Evolutionary conservation across 306 rosid genomes (phyloP).

Genomic region (Acmispon strigosus): DNA sequence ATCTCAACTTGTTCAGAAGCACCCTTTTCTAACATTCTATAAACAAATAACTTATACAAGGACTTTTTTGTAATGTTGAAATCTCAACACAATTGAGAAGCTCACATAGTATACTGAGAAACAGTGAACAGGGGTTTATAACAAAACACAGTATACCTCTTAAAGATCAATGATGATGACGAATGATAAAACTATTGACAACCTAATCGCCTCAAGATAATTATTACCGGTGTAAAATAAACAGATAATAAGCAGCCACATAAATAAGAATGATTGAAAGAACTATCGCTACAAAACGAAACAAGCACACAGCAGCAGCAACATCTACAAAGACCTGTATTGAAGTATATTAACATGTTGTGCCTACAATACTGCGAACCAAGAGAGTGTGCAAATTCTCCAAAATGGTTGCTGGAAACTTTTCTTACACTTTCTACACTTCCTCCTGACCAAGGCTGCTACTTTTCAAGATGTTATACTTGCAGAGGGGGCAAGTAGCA

Average conservation of each 20-base stretch:
- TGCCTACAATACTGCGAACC: slow-evolving; percentile 24
- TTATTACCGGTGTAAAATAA: slow-evolving; percentile 12
- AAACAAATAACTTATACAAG: too few relatives aligned
- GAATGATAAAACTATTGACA: not conserved
- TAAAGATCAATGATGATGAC: not conserved
- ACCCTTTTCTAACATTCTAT: too few relatives aligned
- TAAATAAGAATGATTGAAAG: not conserved
- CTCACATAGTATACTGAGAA: too few relatives aligned
- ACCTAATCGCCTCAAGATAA: slow-evolving; percentile 14
- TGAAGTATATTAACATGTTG: slow-evolving; percentile 25
- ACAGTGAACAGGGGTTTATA: too few relatives aligned
- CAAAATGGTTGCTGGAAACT: slow-evolving; percentile 8
- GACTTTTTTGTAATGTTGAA: too few relatives aligned
- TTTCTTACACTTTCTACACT: slow-evolving; percentile 35
- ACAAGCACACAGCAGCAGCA: slow-evolving; percentile 5
- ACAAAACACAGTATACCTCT: too few relatives aligned
- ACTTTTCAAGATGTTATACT: slow-evolving; percentile 82
- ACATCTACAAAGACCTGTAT: slow-evolving; percentile 10
- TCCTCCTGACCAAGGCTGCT: slow-evolving; percentile 52
- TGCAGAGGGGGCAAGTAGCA: slow-evolving; percentile 98
- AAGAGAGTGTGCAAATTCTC: slow-evolving; percentile 5
- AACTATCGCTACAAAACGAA: slow-evolving; percentile 22
- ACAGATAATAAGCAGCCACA: slow-evolving; percentile 16
- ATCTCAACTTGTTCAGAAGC: too few relatives aligned
- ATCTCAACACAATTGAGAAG: too few relatives aligned